Base-by-base conservation (phyloP, 2,329 filamentous ascomycete species). In the Pseudogymnoascus sp. region DNA sequence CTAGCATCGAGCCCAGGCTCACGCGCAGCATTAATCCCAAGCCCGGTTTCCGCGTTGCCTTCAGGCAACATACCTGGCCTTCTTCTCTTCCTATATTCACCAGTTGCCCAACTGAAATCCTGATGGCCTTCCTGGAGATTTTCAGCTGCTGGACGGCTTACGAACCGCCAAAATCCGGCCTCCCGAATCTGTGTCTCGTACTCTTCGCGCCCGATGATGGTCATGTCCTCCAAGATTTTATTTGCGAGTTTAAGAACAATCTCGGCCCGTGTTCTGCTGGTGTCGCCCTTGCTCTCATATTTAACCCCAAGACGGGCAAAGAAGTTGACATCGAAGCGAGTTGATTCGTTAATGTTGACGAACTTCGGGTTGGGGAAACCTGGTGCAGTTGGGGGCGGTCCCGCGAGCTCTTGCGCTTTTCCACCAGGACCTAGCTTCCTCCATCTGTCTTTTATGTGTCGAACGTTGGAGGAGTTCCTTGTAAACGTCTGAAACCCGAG, bases 161-260 rank as follows among this genome's bases (percentile, higher is more conserved):
- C 71, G 69, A 69, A 73, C 59, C 71, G 65, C 68, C 69, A 71
- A 59, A 73, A 73, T 2, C 71, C 71, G 33, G 67, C 67, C 35
- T 70, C 67, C 60, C 71, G 67, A 25, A 70, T 64, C 1, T 58
- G 61, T 1, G 65, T 61, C 31, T 73, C 71, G 3, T 28, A 60
- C 8, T 70, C 66, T 61, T 73, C 71, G 25, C 65, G 63, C 1
- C 61, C 40, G 5, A 71, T 65, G 25, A 71, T 66, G 4, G 65
- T 65, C 1, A 73, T 43, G 33, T 73, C 71, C 2, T 70, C 68
- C 21, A 67, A 67, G 37, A 73, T 62, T 2, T 67, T 68, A 18
- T 55, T 49, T 11, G 70, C 63, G 0, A 73, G 65, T 52, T 70
- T 72, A 0, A 21, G 12, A 16, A 71, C 61, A 9, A 73, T 60